A percentile compares a stretch with the other conserved stretches of the same genome.
Conservation (phyloP, 768 basidiomycete species). For the Epithele typhae region DNA sequence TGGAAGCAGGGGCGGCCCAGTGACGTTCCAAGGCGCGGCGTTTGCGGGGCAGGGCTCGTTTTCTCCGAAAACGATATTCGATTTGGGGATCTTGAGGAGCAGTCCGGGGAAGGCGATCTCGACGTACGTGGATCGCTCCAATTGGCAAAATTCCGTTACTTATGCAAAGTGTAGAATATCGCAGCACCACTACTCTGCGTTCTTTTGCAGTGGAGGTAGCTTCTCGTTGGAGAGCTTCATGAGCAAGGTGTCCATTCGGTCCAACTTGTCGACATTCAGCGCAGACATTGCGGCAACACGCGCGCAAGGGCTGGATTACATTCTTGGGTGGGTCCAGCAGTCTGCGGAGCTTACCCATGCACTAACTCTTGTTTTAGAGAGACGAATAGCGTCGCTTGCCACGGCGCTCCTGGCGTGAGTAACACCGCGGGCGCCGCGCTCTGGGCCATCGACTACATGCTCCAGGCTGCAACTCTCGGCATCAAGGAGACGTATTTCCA, state of each 20-base stretch:
- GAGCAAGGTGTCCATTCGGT: constrained; percentile 51
- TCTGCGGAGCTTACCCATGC: background rate
- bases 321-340: constrained; percentile 40
- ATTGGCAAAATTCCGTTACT: background rate
- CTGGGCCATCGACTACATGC: constrained; percentile 62
- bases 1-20: too few species aligned
- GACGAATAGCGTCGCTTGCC: constrained; percentile 34
- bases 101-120: constrained; percentile 46
- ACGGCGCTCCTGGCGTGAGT: constrained; percentile 50
- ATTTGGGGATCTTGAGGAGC: constrained; percentile 44
- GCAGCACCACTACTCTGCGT: constrained; percentile 50
- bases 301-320: constrained; percentile 45
- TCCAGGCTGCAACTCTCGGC: constrained; percentile 53
- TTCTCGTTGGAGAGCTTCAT: constrained; percentile 58
- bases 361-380: constrained; percentile 28
- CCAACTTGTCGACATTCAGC: constrained; percentile 49
- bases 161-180: constrained; percentile 38
- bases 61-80: constrained; percentile 58
- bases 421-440: constrained; percentile 68
- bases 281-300: constrained; percentile 51
- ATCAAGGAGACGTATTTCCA: constrained; percentile 58
- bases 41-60: constrained; percentile 33
- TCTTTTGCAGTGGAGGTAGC: constrained; percentile 52
- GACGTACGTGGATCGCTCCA: constrained; percentile 39
- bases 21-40: too few species aligned